Conservation (phyloP, 2,329 filamentous ascomycete species). For the Niveomyces coronatus region DNA sequence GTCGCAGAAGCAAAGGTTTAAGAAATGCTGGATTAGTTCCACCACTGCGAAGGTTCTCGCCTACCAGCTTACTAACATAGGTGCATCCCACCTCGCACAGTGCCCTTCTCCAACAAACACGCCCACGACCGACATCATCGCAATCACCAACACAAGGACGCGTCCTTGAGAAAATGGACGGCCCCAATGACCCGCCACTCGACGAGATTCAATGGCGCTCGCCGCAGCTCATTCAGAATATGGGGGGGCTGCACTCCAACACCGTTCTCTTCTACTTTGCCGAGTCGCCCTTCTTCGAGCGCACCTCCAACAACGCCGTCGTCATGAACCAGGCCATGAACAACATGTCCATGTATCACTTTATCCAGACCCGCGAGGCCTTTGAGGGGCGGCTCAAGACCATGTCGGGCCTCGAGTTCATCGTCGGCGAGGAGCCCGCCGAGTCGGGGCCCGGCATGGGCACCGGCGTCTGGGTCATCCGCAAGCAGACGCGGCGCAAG, state of each 20-base stretch:
- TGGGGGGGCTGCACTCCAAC: slow-evolving; percentile 54
- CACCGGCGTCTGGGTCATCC: slow-evolving; percentile 59
- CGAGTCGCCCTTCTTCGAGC: slow-evolving; percentile 57
- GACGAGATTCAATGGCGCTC: slow-evolving; percentile 60
- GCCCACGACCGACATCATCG: neutral
- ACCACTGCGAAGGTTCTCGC: neutral
- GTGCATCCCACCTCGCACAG: too few species aligned
- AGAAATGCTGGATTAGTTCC: too few species aligned
- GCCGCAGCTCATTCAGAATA: slow-evolving; percentile 35
- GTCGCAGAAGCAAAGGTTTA: too few species aligned
- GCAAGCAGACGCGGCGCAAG: slow-evolving; percentile 56
- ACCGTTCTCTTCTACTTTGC: slow-evolving; percentile 58
- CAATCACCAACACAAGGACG: slow-evolving; percentile 2
- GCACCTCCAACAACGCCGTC: slow-evolving; percentile 56
- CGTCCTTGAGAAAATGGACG: slow-evolving; percentile 35
- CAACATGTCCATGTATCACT: slow-evolving; percentile 46
- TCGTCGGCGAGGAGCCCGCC: slow-evolving; percentile 54
- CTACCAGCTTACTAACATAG: too few species aligned
- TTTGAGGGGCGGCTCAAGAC: slow-evolving; percentile 53
- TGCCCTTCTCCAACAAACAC: neutral
- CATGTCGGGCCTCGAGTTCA: slow-evolving; percentile 58
- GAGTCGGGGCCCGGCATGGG: slow-evolving; percentile 54
- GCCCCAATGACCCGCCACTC: slow-evolving; percentile 41
- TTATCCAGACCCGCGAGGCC: slow-evolving; percentile 49
- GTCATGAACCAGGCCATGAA: slow-evolving; percentile 51